Evolutionary conservation across 129 eudicot genomes (phyloP), one percentile per base, ranked within the genome.

Genomic region (Flaveria robusta): DNA sequence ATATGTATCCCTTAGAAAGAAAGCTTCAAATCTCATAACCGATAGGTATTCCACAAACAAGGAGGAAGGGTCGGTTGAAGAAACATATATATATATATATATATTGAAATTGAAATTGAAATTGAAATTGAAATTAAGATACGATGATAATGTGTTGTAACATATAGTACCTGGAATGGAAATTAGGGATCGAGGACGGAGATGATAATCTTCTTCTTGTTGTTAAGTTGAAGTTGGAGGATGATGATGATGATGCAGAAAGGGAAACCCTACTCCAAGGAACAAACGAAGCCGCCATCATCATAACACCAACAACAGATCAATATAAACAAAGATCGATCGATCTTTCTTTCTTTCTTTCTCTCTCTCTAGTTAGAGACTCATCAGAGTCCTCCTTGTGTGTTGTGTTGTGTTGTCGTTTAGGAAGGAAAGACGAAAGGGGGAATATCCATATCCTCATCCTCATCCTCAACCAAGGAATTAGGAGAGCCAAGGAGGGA

Each of bases 261-360:
- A 26, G 65, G 39, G 7, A 34, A 34, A 34, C 39, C 39, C 39
- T 34, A 34, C 39, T 31, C 45, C 34, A 71, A 31, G 66, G 51
- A 37, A 51, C 31, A 71, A 71, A 71, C 6, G 76, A 71, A 12
- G 47, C 76, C 76, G 76, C 66, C 76, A 76, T 34, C 39, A 5
- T 34, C 0, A 34, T 5, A 68, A 49, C 23, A 19, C 1, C 39
- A 66, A 66, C 67, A 34, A 67, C 9, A 20, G 2, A 14, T 51
- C 9, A 31, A 24, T 26, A 4, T 19, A 37, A 7, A 13, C 6
- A 27, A 24, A 29, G 10, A 27, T 5, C 50, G n/a, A 16, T 74
- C 13, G 60, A 45, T 74, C 26, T 59, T 69, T 22, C 10, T 2
- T 9, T 1, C 26, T 45, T 74, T 70, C 63, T 62, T 70, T n/a